phyloP scores from a whole-genome alignment of 805 yeast species.

The Sungouiella blattae region DNA sequence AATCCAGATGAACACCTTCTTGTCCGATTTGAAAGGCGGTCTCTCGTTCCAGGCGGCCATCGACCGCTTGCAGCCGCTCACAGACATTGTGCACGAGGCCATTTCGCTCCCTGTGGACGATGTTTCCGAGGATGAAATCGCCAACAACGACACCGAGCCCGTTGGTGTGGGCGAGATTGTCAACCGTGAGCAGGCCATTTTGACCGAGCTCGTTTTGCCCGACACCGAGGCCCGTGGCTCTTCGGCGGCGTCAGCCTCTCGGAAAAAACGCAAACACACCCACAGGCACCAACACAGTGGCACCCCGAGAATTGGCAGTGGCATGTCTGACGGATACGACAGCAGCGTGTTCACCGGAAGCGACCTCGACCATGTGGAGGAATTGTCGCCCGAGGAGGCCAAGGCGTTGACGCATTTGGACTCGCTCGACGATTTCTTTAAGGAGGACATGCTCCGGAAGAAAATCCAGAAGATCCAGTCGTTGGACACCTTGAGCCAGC shows the following conservation, averaged over 20 bases:
- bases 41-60: conserved; percentile 49
- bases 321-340: conserved; percentile 13
- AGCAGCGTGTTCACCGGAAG: conserved; percentile 11
- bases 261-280: conserved; percentile 5
- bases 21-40: conserved; percentile 43
- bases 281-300: conserved; percentile 1
- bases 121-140: conserved; percentile 20
- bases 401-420: conserved; percentile 33
- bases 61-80: conserved; percentile 46
- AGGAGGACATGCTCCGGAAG: conserved; percentile 40
- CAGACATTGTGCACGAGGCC: conserved; percentile 44
- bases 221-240: conserved; percentile 23
- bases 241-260: conserved; percentile 7
- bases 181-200: conserved; percentile 45
- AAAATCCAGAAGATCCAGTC: conserved; percentile 48
- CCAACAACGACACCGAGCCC: conserved; percentile 43
- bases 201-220: conserved; percentile 52
- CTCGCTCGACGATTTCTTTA: conserved; percentile 34
- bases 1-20: conserved; percentile 39
- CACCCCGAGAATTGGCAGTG: conserved; percentile 4
- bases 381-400: conserved; percentile 33
- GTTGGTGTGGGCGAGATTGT: conserved; percentile 50
- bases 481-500: conserved; percentile 33
- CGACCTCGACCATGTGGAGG: conserved; percentile 27
- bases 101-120: conserved; percentile 52